Conservation (phyloP, 176 grass and related monocot species). For the Tuctoria greenei region DNA sequence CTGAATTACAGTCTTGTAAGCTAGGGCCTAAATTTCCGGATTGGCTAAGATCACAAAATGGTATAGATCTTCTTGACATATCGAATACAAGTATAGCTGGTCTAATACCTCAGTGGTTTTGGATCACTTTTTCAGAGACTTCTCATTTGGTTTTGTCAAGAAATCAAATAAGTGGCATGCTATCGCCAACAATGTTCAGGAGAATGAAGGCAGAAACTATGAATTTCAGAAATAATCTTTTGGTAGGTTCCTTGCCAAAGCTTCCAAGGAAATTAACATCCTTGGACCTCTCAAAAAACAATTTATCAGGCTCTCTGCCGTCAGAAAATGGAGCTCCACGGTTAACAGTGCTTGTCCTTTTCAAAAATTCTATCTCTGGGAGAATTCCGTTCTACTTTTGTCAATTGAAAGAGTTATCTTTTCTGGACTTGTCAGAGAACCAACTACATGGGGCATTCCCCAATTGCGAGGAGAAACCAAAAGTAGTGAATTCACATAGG, state of each 20-base stretch:
- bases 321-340: neutral
- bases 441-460: neutral
- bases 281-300: slow-evolving; percentile 8
- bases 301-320: neutral
- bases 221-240: slow-evolving; percentile 10
- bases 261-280: neutral
- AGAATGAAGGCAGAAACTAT: neutral
- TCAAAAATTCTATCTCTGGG: slow-evolving; percentile 12
- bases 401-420: neutral
- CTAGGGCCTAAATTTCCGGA: slow-evolving; percentile 27
- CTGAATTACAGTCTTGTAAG: neutral
- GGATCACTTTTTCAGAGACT: slow-evolving; percentile 4
- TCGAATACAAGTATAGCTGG: slow-evolving; percentile 13
- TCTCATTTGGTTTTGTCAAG: neutral
- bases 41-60: slow-evolving; percentile 27
- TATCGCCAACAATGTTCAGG: neutral
- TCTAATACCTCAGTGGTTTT: slow-evolving; percentile 38
- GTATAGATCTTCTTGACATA: neutral
- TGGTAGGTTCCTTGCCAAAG: neutral
- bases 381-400: neutral
- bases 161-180: neutral
- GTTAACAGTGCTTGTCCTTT: neutral
- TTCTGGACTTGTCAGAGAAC: neutral
- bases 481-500: neutral
- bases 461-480: neutral